Evolutionary conservation across 345 rosid species (phyloP).

Genomic region (Boechera stricta): DNA sequence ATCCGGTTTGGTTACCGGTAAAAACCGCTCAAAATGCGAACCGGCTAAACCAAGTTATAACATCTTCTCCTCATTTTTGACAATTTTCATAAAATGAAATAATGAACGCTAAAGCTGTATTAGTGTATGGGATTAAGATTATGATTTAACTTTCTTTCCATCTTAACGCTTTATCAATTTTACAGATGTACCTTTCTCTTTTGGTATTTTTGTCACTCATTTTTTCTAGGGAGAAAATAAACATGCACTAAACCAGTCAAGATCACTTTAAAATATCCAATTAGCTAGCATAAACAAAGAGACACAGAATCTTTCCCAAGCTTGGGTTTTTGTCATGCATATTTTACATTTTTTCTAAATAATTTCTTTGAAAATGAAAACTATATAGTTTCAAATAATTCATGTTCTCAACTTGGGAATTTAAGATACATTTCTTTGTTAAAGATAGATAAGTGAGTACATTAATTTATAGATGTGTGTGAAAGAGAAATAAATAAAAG

Average conservation of each 20-base stretch:
- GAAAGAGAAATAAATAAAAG: constrained; percentile 31
- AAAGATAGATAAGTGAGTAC: neutral
- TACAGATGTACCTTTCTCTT: constrained; percentile 10
- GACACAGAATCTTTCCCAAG: neutral
- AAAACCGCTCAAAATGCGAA: neutral
- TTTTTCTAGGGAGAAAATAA: neutral
- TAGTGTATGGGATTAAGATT: neutral
- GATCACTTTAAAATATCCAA: neutral
- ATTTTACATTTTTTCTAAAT: neutral
- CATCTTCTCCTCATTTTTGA: neutral
- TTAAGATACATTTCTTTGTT: neutral
- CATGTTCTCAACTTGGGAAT: constrained; percentile 17
- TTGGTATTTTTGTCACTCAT: neutral
- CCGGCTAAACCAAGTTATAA: neutral
- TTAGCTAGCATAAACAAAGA: neutral
- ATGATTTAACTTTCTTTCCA: neutral
- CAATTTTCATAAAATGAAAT: neutral
- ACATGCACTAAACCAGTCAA: neutral
- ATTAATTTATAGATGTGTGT: constrained; percentile 7
- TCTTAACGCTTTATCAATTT: neutral
- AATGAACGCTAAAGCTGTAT: neutral
- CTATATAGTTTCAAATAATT: neutral
- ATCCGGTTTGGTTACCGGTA: neutral
- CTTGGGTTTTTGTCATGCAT: neutral
- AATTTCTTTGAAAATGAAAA: neutral